These are phyloP conservation scores for Ascocoryne sarcoides DNA, from an alignment of 2,329 filamentous ascomycete genomes.

Conservation along the genomic window DNA sequence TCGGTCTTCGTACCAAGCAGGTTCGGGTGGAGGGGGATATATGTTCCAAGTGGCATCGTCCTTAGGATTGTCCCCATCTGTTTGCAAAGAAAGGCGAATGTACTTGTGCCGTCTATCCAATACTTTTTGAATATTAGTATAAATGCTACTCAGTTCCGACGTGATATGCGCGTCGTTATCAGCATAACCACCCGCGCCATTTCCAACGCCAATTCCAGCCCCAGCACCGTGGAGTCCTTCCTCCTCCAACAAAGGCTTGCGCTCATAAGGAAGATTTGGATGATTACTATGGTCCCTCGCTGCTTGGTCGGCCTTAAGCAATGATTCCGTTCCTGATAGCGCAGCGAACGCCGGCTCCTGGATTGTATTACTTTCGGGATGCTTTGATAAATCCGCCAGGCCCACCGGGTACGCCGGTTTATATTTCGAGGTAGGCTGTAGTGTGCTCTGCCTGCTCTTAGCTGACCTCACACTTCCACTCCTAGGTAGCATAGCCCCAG, in stretches of 20 bases:
- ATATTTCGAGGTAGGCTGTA: slow-evolving; percentile 17
- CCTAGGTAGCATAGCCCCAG: slow-evolving; percentile 14
- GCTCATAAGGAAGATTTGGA: slow-evolving; percentile 43
- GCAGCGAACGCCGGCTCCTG: slow-evolving; percentile 22
- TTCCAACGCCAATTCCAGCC: slow-evolving; percentile 51
- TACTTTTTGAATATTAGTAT: slow-evolving; percentile 83
- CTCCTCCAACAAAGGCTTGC: slow-evolving; percentile 41
- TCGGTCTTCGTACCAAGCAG: slow-evolving; percentile 64
- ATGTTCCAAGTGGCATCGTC: slow-evolving; percentile 77
- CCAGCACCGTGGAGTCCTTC: slow-evolving; percentile 50
- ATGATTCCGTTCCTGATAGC: slow-evolving; percentile 18
- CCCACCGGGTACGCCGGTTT: slow-evolving; percentile 22
- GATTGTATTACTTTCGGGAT: slow-evolving; percentile 24
- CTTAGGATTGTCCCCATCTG: slow-evolving; percentile 76
- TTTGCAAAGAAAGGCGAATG: slow-evolving; percentile 75
- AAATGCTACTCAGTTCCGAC: slow-evolving; percentile 76
- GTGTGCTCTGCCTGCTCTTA: slow-evolving; percentile 19
- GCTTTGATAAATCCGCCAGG: slow-evolving; percentile 23
- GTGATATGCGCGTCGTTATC: slow-evolving; percentile 73
- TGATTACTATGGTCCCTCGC: slow-evolving; percentile 38
- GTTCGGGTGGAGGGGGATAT: slow-evolving; percentile 85
- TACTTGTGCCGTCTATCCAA: slow-evolving; percentile 84
- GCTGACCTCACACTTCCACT: slow-evolving; percentile 24
- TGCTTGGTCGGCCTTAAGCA: slow-evolving; percentile 23
- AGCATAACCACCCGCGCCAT: slow-evolving; percentile 53